Evolutionary conservation across 176 grass and related monocot genomes (phyloP).

Genomic region (Musa troglodytarum): DNA sequence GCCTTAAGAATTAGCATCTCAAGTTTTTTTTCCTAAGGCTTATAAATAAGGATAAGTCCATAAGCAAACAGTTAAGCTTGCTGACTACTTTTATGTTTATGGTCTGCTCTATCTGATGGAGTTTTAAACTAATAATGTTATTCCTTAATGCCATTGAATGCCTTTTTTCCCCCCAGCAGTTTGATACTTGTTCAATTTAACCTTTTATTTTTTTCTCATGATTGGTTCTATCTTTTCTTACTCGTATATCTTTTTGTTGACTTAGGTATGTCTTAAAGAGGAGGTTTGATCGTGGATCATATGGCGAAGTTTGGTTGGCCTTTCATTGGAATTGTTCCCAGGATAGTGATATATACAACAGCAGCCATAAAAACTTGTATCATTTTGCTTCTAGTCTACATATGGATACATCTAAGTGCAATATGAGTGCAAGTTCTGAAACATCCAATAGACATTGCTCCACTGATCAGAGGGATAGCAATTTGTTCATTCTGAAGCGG

Average conservation of each 20-base stretch:
- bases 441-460: constrained; percentile 34
- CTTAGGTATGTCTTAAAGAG: constrained; percentile 86
- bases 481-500: constrained; percentile 98
- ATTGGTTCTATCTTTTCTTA: not conserved
- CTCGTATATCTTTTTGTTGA: constrained; percentile 22
- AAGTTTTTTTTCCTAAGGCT: too few species aligned
- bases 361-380: constrained; percentile 22
- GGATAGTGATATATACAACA: constrained; percentile 27
- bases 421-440: constrained; percentile 32
- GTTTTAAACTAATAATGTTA: not conserved
- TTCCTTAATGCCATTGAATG: not conserved
- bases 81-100: not conserved
- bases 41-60: too few species aligned
- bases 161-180: not conserved
- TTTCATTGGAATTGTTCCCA: constrained; percentile 95
- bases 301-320: constrained; percentile 98
- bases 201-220: not conserved
- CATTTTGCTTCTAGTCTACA: constrained; percentile 24
- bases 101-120: not conserved
- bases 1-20: too few species aligned
- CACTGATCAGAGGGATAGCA: constrained; percentile 37
- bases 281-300: constrained; percentile 90
- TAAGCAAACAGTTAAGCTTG: too few species aligned
- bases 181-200: not conserved
- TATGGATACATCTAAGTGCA: constrained; percentile 35